Conservation (phyloP, 768 basidiomycete genomes). For the Zangia roseola region DNA sequence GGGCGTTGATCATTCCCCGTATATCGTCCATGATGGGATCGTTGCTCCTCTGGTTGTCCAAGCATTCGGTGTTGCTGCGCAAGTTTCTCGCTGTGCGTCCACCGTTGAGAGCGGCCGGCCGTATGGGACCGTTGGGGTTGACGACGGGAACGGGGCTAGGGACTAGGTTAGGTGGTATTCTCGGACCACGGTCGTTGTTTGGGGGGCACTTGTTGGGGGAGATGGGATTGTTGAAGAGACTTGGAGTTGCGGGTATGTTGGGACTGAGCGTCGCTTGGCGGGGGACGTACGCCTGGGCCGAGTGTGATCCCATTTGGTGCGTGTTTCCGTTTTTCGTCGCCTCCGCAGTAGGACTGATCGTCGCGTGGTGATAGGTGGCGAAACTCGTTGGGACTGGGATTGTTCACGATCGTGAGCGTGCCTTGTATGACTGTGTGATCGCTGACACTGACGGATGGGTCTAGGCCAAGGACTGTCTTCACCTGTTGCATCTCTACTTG, state of each 20-base stretch:
- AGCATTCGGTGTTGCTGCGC: constrained; percentile 27
- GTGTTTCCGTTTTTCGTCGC: not conserved
- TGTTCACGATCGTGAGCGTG: constrained; percentile 59
- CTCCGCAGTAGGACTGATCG: not conserved
- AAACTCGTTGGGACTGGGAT: constrained; percentile 63
- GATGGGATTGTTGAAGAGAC: constrained; percentile 22
- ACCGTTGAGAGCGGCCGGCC: constrained; percentile 7
- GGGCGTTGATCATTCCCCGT: constrained; percentile 65
- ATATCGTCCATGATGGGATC: constrained; percentile 67
- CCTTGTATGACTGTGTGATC: no score
- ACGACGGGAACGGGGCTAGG: constrained; percentile 11
- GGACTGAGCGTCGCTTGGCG: constrained; percentile 50
- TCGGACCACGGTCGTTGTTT: constrained; percentile 19
- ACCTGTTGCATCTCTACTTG: constrained; percentile 67
- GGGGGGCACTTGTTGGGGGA: constrained; percentile 8
- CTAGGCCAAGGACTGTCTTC: constrained; percentile 68
- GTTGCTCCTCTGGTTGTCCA: constrained; percentile 55
- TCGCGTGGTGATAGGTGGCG: constrained; percentile 46
- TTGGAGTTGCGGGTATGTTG: constrained; percentile 31
- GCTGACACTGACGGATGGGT: not conserved
- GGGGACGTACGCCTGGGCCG: constrained; percentile 60
- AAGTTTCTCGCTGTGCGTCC: constrained; percentile 24
- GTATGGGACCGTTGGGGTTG: constrained; percentile 18
- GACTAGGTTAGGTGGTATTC: not conserved
- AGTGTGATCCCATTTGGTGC: constrained; percentile 74